Base-by-base conservation (phyloP, 306 rosid genomes). In the Rosa lucieae region DNA sequence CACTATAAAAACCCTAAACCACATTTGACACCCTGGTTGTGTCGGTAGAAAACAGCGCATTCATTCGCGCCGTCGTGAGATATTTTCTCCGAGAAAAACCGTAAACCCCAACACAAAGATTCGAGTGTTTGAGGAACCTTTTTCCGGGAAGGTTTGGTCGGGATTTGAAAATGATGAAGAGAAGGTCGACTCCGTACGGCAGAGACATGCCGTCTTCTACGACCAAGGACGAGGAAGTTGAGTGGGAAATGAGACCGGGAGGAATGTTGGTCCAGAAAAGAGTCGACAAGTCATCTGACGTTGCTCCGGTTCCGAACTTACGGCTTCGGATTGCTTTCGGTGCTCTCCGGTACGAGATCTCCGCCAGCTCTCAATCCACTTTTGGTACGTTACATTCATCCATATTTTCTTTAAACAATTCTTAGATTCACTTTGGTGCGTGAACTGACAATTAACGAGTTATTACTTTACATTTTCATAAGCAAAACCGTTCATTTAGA, bases 191-290 rank as follows among this genome's bases (percentile, higher is more conserved):
- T 29, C 47, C n/a, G 67, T 42, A 68, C 20, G 87, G 84, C 5
- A 70, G 84, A 80, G 63, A 71, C 15, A 48, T 52, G 77, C 48
- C 88, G 15, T 72, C 81, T 2, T 44, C 85, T 13, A 62, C 83
- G 11, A 51, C 90, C 9, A 35, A 65, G n/a, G 85, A 88, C 17
- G 85, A 86, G 59, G 82, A 69, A 6, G 26, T 66, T 2, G 84
- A 86, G 78, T 92, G 98, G 96, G 97, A 92, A 82, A 89, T 87
- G 94, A 77, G 98, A 59, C 97, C 98, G 0, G 93, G 96, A 35
- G 97, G 97, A 77, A 92, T 94, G 97, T 18, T 94, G 75, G 98
- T 94, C 1, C 97, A 94, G 85, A 88, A 85, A 78, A 80, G 92
- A 21, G 67, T 10, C 23, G 84, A 42, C 1, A 72, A 74, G 46